Conservation (phyloP, 495 filamentous ascomycete species). For the Penicillium daleae region DNA sequence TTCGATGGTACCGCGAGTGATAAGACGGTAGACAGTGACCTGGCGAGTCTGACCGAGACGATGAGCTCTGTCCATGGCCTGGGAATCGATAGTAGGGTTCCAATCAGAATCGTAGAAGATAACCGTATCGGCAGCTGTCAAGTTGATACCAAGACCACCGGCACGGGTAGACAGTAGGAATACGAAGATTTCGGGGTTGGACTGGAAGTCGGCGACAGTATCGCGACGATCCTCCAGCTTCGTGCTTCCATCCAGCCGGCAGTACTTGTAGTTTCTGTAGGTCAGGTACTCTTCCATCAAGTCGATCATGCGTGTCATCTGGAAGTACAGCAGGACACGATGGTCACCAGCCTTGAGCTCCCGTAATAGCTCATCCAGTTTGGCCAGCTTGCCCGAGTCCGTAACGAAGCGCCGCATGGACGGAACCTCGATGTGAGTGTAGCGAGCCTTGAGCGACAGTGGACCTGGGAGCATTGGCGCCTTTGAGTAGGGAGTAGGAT, state of each 20-base stretch:
- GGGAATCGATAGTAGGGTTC: slow-evolving; percentile 98
- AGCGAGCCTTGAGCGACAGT: slow-evolving; percentile 75
- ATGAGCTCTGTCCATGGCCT: slow-evolving; percentile 99
- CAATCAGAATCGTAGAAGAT: slow-evolving; percentile 99
- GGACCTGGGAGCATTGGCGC: slow-evolving; percentile 72
- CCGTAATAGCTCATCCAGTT: slow-evolving; percentile 83
- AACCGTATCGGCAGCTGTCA: slow-evolving; percentile 90
- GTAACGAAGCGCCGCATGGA: slow-evolving; percentile 99
- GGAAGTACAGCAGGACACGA: slow-evolving; percentile 98
- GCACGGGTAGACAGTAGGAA: slow-evolving; percentile 96
- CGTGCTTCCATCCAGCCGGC: slow-evolving; percentile 94
- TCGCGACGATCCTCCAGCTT: slow-evolving; percentile 97
- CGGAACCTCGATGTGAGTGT: slow-evolving; percentile 88
- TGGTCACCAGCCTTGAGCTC: slow-evolving; percentile 90
- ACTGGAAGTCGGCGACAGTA: slow-evolving; percentile 96
- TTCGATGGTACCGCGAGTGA: slow-evolving; percentile 96
- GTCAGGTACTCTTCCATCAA: slow-evolving; percentile 99
- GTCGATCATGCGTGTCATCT: slow-evolving; percentile 99
- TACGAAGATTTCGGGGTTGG: slow-evolving; percentile 88
- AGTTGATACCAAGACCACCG: slow-evolving; percentile 96
- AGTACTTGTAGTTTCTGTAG: slow-evolving; percentile 98
- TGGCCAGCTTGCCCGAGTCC: slow-evolving; percentile 93
- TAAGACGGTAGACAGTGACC: slow-evolving; percentile 96
- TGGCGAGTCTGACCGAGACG: slow-evolving; percentile 95
- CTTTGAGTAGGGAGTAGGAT: slow-evolving; percentile 63